Conservation (phyloP, 345 rosid species). For the Raphanus sativus region DNA sequence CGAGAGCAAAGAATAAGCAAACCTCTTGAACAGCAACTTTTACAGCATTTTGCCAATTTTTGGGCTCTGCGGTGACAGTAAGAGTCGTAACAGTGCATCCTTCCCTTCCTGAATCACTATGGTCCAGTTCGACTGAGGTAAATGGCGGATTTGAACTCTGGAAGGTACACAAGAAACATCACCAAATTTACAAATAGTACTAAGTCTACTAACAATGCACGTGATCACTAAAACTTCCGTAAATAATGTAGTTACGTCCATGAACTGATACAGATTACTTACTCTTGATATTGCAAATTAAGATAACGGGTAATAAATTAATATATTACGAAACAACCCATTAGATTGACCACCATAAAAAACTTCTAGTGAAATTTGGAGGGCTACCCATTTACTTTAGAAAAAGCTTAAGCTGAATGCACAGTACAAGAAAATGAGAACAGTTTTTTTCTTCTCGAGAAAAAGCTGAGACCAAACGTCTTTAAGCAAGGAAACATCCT, state of each 20-base stretch:
- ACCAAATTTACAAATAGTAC: slow-evolving; percentile 29
- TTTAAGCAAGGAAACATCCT: neutral
- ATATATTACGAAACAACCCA: neutral
- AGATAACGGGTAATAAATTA: neutral
- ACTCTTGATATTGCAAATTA: neutral
- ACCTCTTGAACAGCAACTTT: slow-evolving; percentile 99
- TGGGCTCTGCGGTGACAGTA: slow-evolving; percentile 97
- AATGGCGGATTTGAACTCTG: slow-evolving; percentile 99
- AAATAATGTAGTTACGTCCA: neutral
- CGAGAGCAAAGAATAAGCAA: slow-evolving; percentile 19
- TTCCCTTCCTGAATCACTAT: slow-evolving; percentile 99
- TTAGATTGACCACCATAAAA: neutral
- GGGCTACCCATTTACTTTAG: neutral
- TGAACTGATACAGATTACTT: neutral
- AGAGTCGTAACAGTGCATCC: slow-evolving; percentile 99
- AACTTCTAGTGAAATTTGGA: neutral
- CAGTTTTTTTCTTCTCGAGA: neutral
- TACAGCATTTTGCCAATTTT: slow-evolving; percentile 94
- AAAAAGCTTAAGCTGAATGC: neutral
- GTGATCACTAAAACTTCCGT: neutral
- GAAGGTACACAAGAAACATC: slow-evolving; percentile 34
- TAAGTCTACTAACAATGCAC: neutral
- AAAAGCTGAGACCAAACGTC: neutral
- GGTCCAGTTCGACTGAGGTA: slow-evolving; percentile 98
- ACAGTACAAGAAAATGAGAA: neutral